Base-by-base conservation (phyloP, 257 asterid species). In the Cordia subcordata region DNA sequence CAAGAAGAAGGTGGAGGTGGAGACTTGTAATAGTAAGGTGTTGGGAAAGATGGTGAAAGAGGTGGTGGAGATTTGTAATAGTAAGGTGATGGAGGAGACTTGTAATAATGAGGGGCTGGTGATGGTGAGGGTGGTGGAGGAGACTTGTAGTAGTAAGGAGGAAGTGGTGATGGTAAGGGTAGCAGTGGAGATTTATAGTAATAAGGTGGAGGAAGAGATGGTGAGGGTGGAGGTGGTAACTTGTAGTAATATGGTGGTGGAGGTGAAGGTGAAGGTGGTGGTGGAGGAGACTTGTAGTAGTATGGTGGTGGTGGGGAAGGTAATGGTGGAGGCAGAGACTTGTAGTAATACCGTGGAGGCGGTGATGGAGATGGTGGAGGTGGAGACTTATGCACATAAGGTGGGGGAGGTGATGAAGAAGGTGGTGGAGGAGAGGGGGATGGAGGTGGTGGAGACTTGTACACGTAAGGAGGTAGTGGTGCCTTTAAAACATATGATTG, bases 401-500 rank as follows among this genome's bases (percentile, higher is more conserved):
- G n/a, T n/a, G n/a, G n/a, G n/a, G n/a, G n/a, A n/a, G n/a, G n/a
- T n/a, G n/a, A n/a, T n/a, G n/a, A n/a, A n/a, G n/a, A n/a, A n/a
- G n/a, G n/a, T n/a, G n/a, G n/a, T n/a, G n/a, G n/a, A n/a, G n/a
- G n/a, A n/a, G n/a, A n/a, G n/a, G n/a, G n/a, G n/a, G n/a, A n/a
- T n/a, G n/a, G n/a, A n/a, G n/a, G n/a, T n/a, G n/a, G n/a, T n/a
- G n/a, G n/a, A n/a, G n/a, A n/a, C n/a, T 23, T 58, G 14, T 53
- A n/a, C 1, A 47, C 37, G 23, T 60, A 32, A 1, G 72, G 69
- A 0, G 85, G 93, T 0, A 88, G 87, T 0, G 90, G 87, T 13
- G 90, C 80, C 11, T 63, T 77, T 62, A 80, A 80, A 55, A 79
- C 74, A 53, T 81, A 80, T 0, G 95, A 86, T 10, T 77, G 3